Conservation (phyloP, 108 stramenopile species). For the Nannochloropsis salina region DNA sequence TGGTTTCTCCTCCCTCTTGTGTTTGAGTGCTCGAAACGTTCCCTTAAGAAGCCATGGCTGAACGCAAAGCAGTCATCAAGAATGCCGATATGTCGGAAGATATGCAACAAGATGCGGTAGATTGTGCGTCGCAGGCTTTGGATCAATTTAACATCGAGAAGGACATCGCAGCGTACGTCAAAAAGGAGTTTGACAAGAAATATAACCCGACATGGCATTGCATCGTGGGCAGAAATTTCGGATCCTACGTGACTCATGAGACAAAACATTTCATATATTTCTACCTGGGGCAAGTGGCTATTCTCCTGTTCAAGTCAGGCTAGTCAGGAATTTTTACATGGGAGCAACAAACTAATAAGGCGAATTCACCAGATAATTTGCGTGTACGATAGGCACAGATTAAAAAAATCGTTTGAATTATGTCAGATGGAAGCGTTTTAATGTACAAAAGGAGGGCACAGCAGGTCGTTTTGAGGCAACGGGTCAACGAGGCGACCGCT, state of each 20-base stretch:
- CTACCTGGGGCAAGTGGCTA: conserved; percentile 97
- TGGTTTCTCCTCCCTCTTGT: too few relatives aligned
- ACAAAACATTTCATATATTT: conserved; percentile 99
- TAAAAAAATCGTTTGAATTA: too few relatives aligned
- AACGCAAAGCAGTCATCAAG: conserved; percentile 99
- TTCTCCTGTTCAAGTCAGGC: conserved; percentile 97
- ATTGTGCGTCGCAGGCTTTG: conserved; percentile 96
- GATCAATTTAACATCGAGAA: conserved; percentile 99
- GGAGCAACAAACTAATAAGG: not conserved
- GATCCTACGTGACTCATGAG: conserved; percentile 90
- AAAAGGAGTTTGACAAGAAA: conserved; percentile 99
- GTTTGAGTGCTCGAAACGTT: not conserved
- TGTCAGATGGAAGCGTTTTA: too few relatives aligned
- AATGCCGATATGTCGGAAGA: conserved; percentile 99
- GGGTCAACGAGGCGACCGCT: too few relatives aligned
- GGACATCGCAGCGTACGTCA: conserved; percentile 97
- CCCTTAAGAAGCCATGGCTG: conserved; percentile 53
- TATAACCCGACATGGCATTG: conserved; percentile 97
- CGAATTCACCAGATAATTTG: not conserved
- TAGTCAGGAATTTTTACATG: conserved; percentile 45
- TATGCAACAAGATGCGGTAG: conserved; percentile 99
- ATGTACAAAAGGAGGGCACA: too few relatives aligned
- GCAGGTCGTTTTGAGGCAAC: too few relatives aligned
- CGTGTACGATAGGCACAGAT: not conserved
- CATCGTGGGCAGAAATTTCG: conserved; percentile 82